Evolutionary conservation across 1,139 yeast species (phyloP).

Genomic region (Candida dubliniensis): DNA sequence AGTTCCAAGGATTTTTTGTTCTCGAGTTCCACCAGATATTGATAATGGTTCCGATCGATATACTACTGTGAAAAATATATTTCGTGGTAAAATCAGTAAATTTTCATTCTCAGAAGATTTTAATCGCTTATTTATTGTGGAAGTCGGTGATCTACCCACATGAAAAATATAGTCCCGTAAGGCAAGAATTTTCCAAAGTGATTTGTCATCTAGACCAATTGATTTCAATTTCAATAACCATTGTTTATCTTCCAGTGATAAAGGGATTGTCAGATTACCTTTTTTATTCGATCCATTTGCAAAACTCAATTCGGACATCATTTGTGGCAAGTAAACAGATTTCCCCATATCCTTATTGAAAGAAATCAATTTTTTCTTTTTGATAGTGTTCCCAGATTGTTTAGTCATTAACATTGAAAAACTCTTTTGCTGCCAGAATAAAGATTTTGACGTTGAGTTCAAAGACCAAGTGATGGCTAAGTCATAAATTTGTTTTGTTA

Average conservation of each 20-base stretch:
- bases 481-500: conserved; percentile 66
- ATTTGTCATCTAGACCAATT: conserved; percentile 69
- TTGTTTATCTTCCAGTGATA: conserved; percentile 66
- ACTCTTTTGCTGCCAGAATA: conserved; percentile 61
- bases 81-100: conserved; percentile 47
- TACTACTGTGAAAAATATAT: conserved; percentile 63
- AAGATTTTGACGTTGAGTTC: conserved; percentile 58
- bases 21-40: conserved; percentile 7
- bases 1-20: conserved; percentile 10
- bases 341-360: conserved; percentile 39
- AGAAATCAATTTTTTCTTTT: conserved; percentile 10
- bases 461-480: conserved; percentile 72
- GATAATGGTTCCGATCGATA: conserved; percentile 43
- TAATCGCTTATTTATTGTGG: not conserved
- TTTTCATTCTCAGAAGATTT: not conserved
- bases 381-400: conserved; percentile 4
- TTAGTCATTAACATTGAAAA: conserved; percentile 13
- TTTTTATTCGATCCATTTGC: conserved; percentile 16
- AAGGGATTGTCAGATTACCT: conserved; percentile 17
- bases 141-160: conserved; percentile 39
- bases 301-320: conserved; percentile 18
- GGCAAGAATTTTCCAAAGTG: conserved; percentile 79
- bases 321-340: conserved; percentile 37
- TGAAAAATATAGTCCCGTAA: conserved; percentile 67
- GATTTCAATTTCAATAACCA: conserved; percentile 72